These are phyloP conservation scores for Phytophthora cactorum DNA, from an alignment of 352 stramenopile species.

Conservation along the genomic window DNA sequence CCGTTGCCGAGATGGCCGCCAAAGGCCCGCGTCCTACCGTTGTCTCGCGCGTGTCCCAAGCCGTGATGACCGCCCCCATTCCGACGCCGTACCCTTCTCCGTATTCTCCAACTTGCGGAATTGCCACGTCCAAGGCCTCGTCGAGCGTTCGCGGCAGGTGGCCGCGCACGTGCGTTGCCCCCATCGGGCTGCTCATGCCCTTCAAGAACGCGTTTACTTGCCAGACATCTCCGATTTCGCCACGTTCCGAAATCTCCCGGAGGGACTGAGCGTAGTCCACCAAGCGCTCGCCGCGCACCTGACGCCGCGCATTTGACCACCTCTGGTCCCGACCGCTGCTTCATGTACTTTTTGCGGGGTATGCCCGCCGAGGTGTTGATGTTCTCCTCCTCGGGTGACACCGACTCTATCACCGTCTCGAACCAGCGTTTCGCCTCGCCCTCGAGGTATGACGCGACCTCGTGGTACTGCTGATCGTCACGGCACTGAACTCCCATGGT, in stretches of 20 bases:
- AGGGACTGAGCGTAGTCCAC: conserved; percentile 1
- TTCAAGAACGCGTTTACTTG: conserved; percentile 11
- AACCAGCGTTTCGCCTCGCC: conserved; percentile 13
- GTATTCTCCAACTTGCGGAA: neutral
- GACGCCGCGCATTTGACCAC: conserved; percentile 1
- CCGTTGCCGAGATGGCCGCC: too few relatives aligned
- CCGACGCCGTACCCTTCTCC: conserved; percentile 7
- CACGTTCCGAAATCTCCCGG: neutral
- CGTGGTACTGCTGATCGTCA: conserved; percentile 3
- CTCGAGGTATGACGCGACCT: conserved; percentile 8
- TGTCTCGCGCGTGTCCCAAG: too few relatives aligned
- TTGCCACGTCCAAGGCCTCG: neutral
- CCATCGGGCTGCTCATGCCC: neutral
- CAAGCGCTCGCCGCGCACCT: conserved; percentile 4
- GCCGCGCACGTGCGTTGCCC: neutral
- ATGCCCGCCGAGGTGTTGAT: neutral
- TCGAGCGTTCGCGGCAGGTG: neutral
- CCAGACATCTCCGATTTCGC: conserved; percentile 1
- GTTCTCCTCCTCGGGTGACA: neutral
- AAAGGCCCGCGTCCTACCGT: too few relatives aligned
- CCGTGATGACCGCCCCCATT: too few relatives aligned
- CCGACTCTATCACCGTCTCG: conserved; percentile 8
- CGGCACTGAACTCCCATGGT: conserved; percentile 2
- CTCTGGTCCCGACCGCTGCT: conserved; percentile 1
- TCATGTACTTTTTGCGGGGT: conserved; percentile 6